Base-by-base conservation (phyloP, 441 rosid species). In the Euphorbia corollata region DNA sequence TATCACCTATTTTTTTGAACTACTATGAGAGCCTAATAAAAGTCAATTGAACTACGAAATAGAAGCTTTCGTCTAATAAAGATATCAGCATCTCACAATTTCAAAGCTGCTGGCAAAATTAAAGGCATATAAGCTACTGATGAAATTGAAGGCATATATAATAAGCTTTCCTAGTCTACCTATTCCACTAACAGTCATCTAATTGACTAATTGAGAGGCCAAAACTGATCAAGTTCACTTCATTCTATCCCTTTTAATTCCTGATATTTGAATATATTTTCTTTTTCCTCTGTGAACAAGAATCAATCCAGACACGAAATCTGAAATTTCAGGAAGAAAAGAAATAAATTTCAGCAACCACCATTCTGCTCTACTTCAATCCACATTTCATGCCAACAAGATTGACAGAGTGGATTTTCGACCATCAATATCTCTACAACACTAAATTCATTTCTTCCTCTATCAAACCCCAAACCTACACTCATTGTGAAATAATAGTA, bases 231-330 rank as follows among this genome's bases (percentile, higher is more conserved):
- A 34, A 19, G 18, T 62, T 41, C 6, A 20, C 38, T 22, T 15
- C 19, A 43, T 10, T 45, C 20, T 62, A 6, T 47, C 53, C 16
- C 19, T 13, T 5, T 47, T 19, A 47, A 16, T 47, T 47, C 5
- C 53, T 47, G 19, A 3, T 38, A 4, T 13, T 11, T 23, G 22
- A 12, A 23, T 45, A 5, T 9, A 18, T 12, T 13, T 11, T 13
- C 22, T 43, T 62, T 45, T 13, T 9, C 36, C 30, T 47, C 4
- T 10, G 47, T 63, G 12, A 7, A 18, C 3, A 30, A 8, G 50
- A 61, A 60, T 22, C 51, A 61, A 60, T 39, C 65, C 51, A 60
- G 32, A 48, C 18, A 47, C 53, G 5, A 47, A 13, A 13, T 13
- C 2, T 47, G 18, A 13, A 16, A 18, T 47, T 47, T 19, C 13